Percentiles rank a stretch among this genome's conserved stretches.
Conservation (phyloP, 768 basidiomycete species). For the Suillus placidus region DNA sequence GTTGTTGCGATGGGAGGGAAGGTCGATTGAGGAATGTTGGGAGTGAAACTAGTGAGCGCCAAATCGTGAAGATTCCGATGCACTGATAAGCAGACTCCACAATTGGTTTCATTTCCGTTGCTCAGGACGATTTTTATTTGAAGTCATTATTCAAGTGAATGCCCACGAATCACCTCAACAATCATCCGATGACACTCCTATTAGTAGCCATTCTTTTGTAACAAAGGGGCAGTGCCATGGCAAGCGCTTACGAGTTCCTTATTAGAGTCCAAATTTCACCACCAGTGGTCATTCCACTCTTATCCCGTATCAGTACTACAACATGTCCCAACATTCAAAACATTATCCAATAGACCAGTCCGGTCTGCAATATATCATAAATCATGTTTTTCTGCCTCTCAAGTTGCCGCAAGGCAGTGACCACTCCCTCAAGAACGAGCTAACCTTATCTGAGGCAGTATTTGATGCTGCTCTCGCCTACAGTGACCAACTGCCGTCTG, state of each 20-base stretch:
- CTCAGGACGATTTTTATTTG: not conserved
- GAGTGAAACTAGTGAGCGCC: not conserved
- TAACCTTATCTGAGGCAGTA: constrained; percentile 27
- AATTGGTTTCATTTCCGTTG: not conserved
- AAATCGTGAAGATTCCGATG: not conserved
- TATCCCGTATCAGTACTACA: not conserved
- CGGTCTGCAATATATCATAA: constrained; percentile 35
- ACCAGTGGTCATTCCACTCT: not conserved
- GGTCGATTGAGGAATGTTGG: constrained; percentile 87
- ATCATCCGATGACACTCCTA: not conserved
- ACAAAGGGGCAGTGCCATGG: no score
- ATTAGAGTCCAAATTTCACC: not conserved
- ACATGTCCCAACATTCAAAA: not conserved
- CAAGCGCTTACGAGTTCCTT: not conserved
- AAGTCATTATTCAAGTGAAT: not conserved
- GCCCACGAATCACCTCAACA: not conserved
- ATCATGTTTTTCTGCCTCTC: constrained; percentile 48
- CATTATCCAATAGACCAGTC: not conserved
- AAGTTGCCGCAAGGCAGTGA: constrained; percentile 44
- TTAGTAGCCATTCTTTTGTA: no score
- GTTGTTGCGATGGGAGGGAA: constrained; percentile 69
- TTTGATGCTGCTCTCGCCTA: constrained; percentile 25
- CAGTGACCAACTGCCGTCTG: constrained; percentile 5
- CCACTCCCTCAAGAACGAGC: constrained; percentile 24
- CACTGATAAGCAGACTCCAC: not conserved